These are phyloP conservation scores for Sporothrix dimorphospora DNA, from an alignment of 2,329 filamentous ascomycete genomes.

Conservation along the genomic window DNA sequence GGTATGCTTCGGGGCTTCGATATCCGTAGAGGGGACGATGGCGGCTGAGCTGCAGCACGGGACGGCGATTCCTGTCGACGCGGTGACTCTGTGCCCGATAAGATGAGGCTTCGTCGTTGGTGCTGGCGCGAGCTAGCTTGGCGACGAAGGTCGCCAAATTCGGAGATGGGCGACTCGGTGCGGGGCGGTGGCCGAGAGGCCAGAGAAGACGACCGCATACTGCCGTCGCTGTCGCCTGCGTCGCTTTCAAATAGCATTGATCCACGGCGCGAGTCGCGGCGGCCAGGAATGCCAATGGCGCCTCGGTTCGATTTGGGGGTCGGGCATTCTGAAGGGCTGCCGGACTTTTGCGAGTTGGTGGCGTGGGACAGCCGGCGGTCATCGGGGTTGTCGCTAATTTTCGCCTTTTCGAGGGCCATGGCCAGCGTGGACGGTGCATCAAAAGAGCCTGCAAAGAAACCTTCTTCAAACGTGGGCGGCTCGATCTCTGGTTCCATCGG, in stretches of 20 bases:
- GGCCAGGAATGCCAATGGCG: constrained; percentile 59
- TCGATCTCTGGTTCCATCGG: constrained; percentile 40
- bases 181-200: constrained; percentile 68
- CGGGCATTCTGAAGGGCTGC: constrained; percentile 85
- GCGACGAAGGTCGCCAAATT: constrained; percentile 74
- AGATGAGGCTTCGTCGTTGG: constrained; percentile 83
- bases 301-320: constrained; percentile 84
- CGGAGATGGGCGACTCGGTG: constrained; percentile 89
- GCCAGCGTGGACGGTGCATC: constrained; percentile 61
- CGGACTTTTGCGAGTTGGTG: constrained; percentile 79
- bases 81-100: constrained; percentile 70
- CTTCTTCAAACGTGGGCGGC: constrained; percentile 53
- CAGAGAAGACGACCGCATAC: constrained; percentile 77
- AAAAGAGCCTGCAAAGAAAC: constrained; percentile 60
- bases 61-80: constrained; percentile 88
- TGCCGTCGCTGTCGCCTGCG: constrained; percentile 82
- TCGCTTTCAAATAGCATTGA: constrained; percentile 86
- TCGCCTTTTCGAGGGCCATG: constrained; percentile 54
- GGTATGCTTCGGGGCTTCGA: constrained; percentile 72
- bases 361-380: constrained; percentile 55
- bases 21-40: constrained; percentile 85
- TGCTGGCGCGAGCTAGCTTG: constrained; percentile 79
- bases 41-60: constrained; percentile 61
- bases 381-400: constrained; percentile 47
- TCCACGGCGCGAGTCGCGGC: constrained; percentile 70